A percentile compares a stretch with the other conserved stretches of the same genome.
These are phyloP conservation scores for Penicillium griseofulvum DNA, from an alignment of 2,329 filamentous ascomycete genomes.

Conservation along the genomic window DNA sequence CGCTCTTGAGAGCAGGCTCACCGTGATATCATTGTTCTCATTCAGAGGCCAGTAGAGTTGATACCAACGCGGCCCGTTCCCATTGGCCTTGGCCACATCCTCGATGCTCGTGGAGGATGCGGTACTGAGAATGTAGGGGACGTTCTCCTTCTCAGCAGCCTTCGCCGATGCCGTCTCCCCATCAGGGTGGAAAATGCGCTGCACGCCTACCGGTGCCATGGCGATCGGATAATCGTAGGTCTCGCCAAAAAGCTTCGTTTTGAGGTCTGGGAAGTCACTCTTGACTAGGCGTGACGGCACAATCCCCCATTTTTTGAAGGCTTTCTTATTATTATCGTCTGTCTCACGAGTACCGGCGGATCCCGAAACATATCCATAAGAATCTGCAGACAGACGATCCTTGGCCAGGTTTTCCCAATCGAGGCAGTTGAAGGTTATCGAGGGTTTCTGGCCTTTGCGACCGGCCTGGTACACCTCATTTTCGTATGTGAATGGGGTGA, in stretches of 20 bases:
- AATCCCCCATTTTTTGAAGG: conserved; percentile 32
- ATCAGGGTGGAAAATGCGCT: conserved; percentile 63
- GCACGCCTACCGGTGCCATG: conserved; percentile 67
- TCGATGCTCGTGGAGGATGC: conserved; percentile 63
- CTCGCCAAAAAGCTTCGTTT: conserved; percentile 52
- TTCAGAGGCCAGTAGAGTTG: conserved; percentile 69
- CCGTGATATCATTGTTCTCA: conserved; percentile 61
- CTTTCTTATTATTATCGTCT: conserved; percentile 28
- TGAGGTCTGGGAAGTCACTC: conserved; percentile 46
- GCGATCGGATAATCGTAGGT: conserved; percentile 53
- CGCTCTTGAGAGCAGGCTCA: conserved; percentile 60
- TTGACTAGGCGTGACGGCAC: conserved; percentile 26
- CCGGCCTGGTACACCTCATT: conserved; percentile 48
- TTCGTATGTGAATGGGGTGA: conserved; percentile 28
- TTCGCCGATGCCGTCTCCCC: conserved; percentile 61
- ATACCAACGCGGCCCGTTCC: conserved; percentile 61
- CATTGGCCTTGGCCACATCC: conserved; percentile 59
- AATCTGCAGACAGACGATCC: conserved; percentile 46
- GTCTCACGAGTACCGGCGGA: conserved; percentile 47
- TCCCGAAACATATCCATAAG: conserved; percentile 59
- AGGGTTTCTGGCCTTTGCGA: conserved; percentile 46
- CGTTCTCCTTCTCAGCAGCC: conserved; percentile 56
- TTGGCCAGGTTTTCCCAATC: conserved; percentile 55
- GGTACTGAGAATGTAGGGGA: conserved; percentile 67
- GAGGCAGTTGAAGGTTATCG: conserved; percentile 56